Conservation (phyloP, 73 alveolate genomes). For the Paramecium octaurelia region DNA sequence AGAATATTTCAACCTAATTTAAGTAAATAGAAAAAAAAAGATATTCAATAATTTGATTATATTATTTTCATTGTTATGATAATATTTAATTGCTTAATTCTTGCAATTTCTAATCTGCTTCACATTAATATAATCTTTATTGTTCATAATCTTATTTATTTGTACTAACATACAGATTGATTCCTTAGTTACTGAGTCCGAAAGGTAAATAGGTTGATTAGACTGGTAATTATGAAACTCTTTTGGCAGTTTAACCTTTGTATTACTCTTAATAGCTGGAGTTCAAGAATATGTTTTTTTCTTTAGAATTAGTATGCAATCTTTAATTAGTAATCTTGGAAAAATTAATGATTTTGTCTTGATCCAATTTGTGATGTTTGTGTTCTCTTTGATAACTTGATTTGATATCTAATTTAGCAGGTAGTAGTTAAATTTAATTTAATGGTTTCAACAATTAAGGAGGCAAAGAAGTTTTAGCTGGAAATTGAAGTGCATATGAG, state of each 20-base stretch:
- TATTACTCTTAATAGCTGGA: slow-evolving; percentile 9
- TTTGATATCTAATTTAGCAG: not conserved
- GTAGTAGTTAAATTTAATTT: slow-evolving; percentile 1
- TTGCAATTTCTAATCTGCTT: not conserved
- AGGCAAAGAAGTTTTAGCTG: not conserved
- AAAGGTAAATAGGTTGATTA: not conserved
- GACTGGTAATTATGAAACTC: not conserved
- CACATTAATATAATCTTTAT: not conserved
- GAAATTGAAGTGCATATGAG: not conserved
- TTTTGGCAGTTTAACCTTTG: not conserved
- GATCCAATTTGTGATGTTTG: not conserved
- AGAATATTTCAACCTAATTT: not conserved
- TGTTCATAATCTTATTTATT: not conserved
- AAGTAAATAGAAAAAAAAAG: not conserved
- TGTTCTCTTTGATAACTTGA: not conserved
- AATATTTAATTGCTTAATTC: not conserved
- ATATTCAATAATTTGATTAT: not conserved
- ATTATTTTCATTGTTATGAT: not conserved
- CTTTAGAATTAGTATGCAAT: slow-evolving; percentile 5
- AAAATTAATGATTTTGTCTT: not conserved
- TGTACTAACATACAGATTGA: not conserved
- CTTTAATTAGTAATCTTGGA: slow-evolving; percentile 14
- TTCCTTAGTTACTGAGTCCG: not conserved
- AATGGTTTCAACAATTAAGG: not conserved
- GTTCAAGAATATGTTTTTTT: not conserved